Evolutionary conservation across 2,329 filamentous ascomycete species (phyloP), one percentile per base, ranked within the genome.

Genomic region (Madurella mycetomatis): DNA sequence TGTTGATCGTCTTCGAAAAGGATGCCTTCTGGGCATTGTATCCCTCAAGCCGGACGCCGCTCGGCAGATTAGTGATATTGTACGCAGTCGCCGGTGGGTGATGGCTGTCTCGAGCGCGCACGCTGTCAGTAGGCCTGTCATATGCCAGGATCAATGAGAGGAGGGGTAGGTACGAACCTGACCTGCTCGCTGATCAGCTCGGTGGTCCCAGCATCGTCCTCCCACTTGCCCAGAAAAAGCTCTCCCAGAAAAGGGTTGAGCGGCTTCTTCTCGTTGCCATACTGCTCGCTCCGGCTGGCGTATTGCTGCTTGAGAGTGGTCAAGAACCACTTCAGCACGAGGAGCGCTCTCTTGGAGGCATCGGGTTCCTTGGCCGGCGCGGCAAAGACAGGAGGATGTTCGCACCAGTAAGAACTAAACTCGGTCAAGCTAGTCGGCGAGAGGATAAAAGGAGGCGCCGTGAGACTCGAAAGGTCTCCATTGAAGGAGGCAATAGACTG

Each of bases 11-110:
- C 63, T 87, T 86, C 59, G 88, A 89, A 73, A 99, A 96, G 15
- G 90, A 95, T 4, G 92, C 92, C 72, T 96, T 97, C 69, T 97
- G 94, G 15, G 89, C 92, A 67, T 97, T 96, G 76, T 96, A 96
- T 50, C 92, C 92, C 75, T 87, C 77, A n/a, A 87, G 74, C 66
- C 79, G 78, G 47, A 97, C 84, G 55, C 91, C 90, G 58, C 94
- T 84, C 67, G 90, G 83, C 59, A 87, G 76, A 72, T 99, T 97
- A 73, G 84, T 86, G 69, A 97, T 95, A 68, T 84, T 87, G 75
- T 97, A 99, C 42, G 92, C 94, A 1, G 92, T 99, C 37, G 91
- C 90, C 2, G 94, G 92, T 49, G 92, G 92, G 69, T 99, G 94
- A 71, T 97, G 92, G 72, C 82, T 86, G 92, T 71, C 81, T 62